phyloP scores from a whole-genome alignment of 129 eudicot genomes.

The Helianthus tuberosus region DNA sequence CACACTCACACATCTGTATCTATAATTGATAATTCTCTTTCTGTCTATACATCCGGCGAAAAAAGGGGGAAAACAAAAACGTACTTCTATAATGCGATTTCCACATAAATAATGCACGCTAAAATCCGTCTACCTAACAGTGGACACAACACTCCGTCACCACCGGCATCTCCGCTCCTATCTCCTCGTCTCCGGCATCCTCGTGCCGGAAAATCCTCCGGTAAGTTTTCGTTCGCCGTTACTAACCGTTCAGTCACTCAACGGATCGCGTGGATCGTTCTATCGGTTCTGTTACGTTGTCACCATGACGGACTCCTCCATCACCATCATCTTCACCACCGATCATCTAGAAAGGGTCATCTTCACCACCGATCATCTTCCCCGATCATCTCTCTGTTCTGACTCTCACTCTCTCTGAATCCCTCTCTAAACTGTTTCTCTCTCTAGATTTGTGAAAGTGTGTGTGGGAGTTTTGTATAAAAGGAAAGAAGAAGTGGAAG shows the following conservation, averaged over 20 bases:
- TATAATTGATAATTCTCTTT: background rate
- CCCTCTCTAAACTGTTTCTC: no score
- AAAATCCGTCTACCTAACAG: slow-evolving; percentile 80
- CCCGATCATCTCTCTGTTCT: no score
- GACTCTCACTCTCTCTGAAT: no score
- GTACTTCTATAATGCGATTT: slow-evolving; percentile 30
- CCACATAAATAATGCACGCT: slow-evolving; percentile 50
- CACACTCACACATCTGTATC: background rate
- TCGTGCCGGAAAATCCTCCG: slow-evolving; percentile 43
- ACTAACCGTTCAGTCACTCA: slow-evolving; percentile 55
- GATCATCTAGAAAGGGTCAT: no score
- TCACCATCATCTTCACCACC: no score
- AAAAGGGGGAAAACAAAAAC: slow-evolving; percentile 4
- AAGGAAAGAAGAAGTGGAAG: no score
- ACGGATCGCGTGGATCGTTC: slow-evolving; percentile 60
- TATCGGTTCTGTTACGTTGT: slow-evolving; percentile 61
- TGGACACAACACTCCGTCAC: slow-evolving; percentile 78
- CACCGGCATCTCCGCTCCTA: slow-evolving; percentile 76
- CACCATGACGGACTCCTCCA: slow-evolving; percentile 16
- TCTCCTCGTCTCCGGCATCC: slow-evolving; percentile 72
- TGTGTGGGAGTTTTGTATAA: no score
- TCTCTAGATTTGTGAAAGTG: no score
- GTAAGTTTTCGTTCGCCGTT: slow-evolving; percentile 29
- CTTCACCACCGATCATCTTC: no score
- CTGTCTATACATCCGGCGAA: slow-evolving; percentile 12